These are phyloP conservation scores for Cordyceps sp. DNA, from an alignment of 2,329 filamentous ascomycete species.

Conservation along the genomic window DNA sequence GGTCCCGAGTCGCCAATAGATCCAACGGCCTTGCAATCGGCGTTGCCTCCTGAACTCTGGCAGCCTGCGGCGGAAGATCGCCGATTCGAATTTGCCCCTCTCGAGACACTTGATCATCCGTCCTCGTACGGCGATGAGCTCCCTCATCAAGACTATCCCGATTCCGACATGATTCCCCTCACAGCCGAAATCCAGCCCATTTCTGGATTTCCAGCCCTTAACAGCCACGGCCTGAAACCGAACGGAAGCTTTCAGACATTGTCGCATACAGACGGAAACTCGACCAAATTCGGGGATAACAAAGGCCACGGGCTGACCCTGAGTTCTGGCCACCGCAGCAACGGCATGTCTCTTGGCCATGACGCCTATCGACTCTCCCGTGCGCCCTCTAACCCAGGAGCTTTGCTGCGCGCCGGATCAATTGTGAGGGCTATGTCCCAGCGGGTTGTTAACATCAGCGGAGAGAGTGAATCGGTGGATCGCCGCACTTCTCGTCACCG, in stretches of 20 bases:
- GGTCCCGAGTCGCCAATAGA: slow-evolving; percentile 35
- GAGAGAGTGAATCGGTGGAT: slow-evolving; percentile 73
- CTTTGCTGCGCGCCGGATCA: slow-evolving; percentile 53
- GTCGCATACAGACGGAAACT: slow-evolving; percentile 37
- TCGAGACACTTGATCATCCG: slow-evolving; percentile 13
- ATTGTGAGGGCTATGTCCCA: slow-evolving; percentile 83
- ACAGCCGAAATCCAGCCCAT: slow-evolving; percentile 39
- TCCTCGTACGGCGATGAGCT: slow-evolving; percentile 18
- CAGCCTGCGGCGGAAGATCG: slow-evolving; percentile 9
- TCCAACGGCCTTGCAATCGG: slow-evolving; percentile 32
- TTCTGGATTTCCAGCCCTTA: slow-evolving; percentile 27
- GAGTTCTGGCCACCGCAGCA: slow-evolving; percentile 32
- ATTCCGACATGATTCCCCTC: slow-evolving; percentile 43
- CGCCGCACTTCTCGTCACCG: slow-evolving; percentile 46
- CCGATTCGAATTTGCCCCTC: slow-evolving; percentile 11
- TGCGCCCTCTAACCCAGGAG: slow-evolving; percentile 45
- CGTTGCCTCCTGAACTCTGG: slow-evolving; percentile 34
- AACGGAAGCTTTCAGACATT: slow-evolving; percentile 42
- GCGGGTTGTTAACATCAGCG: slow-evolving; percentile 92
- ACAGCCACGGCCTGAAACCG: slow-evolving; percentile 21
- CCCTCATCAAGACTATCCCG: slow-evolving; percentile 21
- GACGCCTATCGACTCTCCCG: slow-evolving; percentile 38
- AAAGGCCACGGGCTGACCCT: slow-evolving; percentile 32
- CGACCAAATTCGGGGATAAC: slow-evolving; percentile 33
- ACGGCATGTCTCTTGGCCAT: slow-evolving; percentile 38